Percentiles rank a stretch among this genome's conserved stretches.
Conservation (phyloP, 2,329 filamentous ascomycete genomes). For the Nannizziopsis barbatae region DNA sequence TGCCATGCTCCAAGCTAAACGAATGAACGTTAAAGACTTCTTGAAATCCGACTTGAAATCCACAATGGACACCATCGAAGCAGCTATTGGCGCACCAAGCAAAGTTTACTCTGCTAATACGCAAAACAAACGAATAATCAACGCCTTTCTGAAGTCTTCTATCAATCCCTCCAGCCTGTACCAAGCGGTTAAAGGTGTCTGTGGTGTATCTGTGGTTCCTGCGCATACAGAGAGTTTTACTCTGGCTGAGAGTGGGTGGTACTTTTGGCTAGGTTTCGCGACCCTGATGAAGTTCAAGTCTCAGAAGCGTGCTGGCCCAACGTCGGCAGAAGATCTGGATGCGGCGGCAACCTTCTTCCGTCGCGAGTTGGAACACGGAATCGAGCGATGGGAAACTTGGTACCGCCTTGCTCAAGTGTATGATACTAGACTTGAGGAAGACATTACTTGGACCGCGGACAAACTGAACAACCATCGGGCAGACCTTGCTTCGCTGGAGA, state of each 20-base stretch:
- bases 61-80: conserved; percentile 87
- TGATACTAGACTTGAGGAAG: conserved; percentile 77
- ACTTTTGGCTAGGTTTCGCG: conserved; percentile 80
- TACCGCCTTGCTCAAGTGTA: conserved; percentile 78
- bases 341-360: conserved; percentile 69
- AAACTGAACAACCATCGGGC: conserved; percentile 75
- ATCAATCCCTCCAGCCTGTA: conserved; percentile 74
- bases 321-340: conserved; percentile 72
- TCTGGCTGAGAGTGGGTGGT: conserved; percentile 77
- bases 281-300: conserved; percentile 74
- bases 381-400: conserved; percentile 81
- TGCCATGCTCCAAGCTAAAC: conserved; percentile 66
- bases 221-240: conserved; percentile 57
- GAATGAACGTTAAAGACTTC: conserved; percentile 80
- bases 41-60: conserved; percentile 81
- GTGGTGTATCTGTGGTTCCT: conserved; percentile 59
- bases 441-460: conserved; percentile 77
- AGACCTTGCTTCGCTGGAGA: conserved; percentile 64
- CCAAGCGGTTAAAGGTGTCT: conserved; percentile 65
- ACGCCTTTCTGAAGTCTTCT: conserved; percentile 67
- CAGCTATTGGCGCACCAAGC: conserved; percentile 61
- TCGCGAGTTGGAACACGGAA: conserved; percentile 70
- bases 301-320: conserved; percentile 65
- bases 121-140: conserved; percentile 78
- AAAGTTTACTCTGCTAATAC: conserved; percentile 69